Evolutionary conservation across 202 grass and related monocot species (phyloP).

Genomic region (Zizania palustris): DNA sequence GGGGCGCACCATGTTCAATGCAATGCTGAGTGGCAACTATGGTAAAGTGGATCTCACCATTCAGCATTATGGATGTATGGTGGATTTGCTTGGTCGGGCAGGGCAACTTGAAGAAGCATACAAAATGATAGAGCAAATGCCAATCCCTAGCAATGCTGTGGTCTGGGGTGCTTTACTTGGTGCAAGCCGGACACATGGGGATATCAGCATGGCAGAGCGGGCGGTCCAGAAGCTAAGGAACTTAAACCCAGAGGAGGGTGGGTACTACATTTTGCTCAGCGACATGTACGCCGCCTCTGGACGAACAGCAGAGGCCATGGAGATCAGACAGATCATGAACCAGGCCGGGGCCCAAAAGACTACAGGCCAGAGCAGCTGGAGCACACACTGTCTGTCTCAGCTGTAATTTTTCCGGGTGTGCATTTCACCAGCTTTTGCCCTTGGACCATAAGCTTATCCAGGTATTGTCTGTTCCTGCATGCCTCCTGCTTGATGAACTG

Average conservation of each 20-base stretch:
- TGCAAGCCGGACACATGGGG: slow-evolving; percentile 54
- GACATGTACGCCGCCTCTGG: slow-evolving; percentile 50
- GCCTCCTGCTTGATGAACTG: neutral
- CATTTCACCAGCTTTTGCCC: neutral
- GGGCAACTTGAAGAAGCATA: slow-evolving; percentile 57
- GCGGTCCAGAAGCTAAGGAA: slow-evolving; percentile 48
- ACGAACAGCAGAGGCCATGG: slow-evolving; percentile 47
- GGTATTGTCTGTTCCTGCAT: slow-evolving; percentile 12
- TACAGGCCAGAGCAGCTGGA: slow-evolving; percentile 50
- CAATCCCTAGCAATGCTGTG: slow-evolving; percentile 50
- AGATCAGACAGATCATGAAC: slow-evolving; percentile 53
- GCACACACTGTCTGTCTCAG: slow-evolving; percentile 17
- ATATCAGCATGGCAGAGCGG: slow-evolving; percentile 56
- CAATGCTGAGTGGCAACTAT: slow-evolving; percentile 46
- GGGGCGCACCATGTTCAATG: slow-evolving; percentile 43
- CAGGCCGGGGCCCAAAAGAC: slow-evolving; percentile 46
- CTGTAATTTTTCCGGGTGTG: neutral
- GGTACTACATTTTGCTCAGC: slow-evolving; percentile 63
- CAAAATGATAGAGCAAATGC: slow-evolving; percentile 53
- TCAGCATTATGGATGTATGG: slow-evolving; percentile 70
- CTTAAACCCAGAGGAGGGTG: slow-evolving; percentile 58
- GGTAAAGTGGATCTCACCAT: slow-evolving; percentile 43
- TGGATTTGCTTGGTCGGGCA: slow-evolving; percentile 62
- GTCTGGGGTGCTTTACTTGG: slow-evolving; percentile 65
- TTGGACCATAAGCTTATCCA: slow-evolving; percentile 10